These are phyloP conservation scores for Microglena sp. DNA, from an alignment of 139 green algal genomes.

Conservation along the genomic window DNA sequence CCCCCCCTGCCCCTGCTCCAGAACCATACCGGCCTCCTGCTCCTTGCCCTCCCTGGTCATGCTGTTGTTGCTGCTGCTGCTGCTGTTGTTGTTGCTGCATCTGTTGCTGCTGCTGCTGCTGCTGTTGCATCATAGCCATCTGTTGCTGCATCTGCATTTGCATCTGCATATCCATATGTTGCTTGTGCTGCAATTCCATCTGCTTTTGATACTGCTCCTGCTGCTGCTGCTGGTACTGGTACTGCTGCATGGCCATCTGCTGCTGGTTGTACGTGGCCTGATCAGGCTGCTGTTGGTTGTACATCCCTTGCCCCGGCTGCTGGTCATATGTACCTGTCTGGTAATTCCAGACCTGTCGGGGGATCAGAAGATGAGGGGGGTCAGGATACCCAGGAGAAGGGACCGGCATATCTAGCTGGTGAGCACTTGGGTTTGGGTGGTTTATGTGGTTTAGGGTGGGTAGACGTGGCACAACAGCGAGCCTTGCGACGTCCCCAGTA, in stretches of 20 bases:
- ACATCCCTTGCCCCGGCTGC: too few relatives aligned
- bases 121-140: too few relatives aligned
- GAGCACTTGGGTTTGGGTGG: background rate
- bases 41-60: background rate
- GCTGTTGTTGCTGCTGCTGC: constrained; percentile 4
- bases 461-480: too few relatives aligned
- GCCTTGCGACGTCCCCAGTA: too few relatives aligned
- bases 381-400: background rate
- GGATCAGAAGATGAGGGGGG: background rate
- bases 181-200: background rate
- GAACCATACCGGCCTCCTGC: background rate
- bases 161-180: background rate
- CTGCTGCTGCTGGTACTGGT: background rate
- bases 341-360: background rate
- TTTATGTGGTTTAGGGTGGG: too few relatives aligned
- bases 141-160: background rate
- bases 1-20: background rate
- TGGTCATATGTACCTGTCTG: background rate
- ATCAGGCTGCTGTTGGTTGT: background rate
- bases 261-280: background rate
- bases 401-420: background rate
- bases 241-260: background rate
- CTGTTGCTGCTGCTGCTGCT: too few relatives aligned
- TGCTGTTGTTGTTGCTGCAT: constrained; percentile 7
- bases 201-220: background rate